These are phyloP conservation scores for Luzula sylvatica DNA, from an alignment of 176 grass and related monocot genomes.

Conservation along the genomic window DNA sequence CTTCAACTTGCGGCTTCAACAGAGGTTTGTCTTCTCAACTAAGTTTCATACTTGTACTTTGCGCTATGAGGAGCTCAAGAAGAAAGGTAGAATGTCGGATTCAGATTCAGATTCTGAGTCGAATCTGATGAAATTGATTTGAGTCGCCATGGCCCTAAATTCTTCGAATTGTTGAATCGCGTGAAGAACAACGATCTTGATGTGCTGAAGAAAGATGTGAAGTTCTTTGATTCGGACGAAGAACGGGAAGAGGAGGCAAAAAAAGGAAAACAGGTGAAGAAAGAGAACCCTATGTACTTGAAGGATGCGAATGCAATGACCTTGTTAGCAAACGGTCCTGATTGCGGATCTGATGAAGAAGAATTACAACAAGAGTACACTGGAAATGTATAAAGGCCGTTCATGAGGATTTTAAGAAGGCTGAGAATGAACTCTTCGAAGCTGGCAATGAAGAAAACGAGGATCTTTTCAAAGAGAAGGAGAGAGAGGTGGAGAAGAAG, in stretches of 20 bases:
- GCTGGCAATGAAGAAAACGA: constrained; percentile 21
- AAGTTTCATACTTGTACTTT: too few relatives aligned
- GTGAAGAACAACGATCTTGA: constrained; percentile 50
- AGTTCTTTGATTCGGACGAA: constrained; percentile 47
- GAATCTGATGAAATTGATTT: constrained; percentile 14
- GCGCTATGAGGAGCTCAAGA: constrained; percentile 57
- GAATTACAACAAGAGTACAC: constrained; percentile 38
- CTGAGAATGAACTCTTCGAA: constrained; percentile 42
- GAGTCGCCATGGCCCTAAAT: constrained; percentile 29
- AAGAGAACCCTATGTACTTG: constrained; percentile 68
- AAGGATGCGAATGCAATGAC: constrained; percentile 76
- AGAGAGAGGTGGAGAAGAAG: constrained; percentile 3
- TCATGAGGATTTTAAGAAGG: constrained; percentile 56
- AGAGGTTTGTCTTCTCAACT: too few relatives aligned
- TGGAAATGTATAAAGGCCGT: constrained; percentile 53
- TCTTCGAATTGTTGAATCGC: constrained; percentile 59
- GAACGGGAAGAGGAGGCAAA: constrained; percentile 21
- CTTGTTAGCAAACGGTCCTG: constrained; percentile 71
- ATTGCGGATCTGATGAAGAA: constrained; percentile 35
- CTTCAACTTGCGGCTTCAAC: too few relatives aligned
- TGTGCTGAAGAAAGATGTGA: constrained; percentile 39
- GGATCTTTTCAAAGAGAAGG: constrained; percentile 53
- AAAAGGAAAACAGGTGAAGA: constrained; percentile 39
- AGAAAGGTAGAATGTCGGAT: constrained; percentile 29
- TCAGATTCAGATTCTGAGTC: constrained; percentile 20